These are phyloP conservation scores for Xylogone sp. DNA, from an alignment of 2,329 filamentous ascomycete genomes.

Conservation along the genomic window DNA sequence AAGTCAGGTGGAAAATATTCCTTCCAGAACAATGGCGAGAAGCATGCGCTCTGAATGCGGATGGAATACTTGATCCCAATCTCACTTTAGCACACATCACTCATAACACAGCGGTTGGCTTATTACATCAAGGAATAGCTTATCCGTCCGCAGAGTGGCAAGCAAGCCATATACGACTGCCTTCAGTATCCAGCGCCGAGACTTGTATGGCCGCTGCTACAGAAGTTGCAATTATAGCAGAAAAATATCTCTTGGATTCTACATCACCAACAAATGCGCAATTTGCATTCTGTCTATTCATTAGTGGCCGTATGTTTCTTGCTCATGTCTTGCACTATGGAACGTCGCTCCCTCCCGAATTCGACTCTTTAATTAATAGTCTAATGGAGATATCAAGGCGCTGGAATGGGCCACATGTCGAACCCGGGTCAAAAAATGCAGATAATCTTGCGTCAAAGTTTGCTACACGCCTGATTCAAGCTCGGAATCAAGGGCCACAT, in stretches of 20 bases:
- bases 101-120: constrained; percentile 24
- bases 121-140: constrained; percentile 25
- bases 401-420: constrained; percentile 29
- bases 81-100: constrained; percentile 26
- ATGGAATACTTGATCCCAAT: constrained; percentile 29
- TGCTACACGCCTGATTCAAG: constrained; percentile 25
- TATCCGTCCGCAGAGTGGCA: constrained; percentile 29
- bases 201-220: constrained; percentile 22
- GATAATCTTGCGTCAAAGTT: constrained; percentile 34
- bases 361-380: constrained; percentile 30
- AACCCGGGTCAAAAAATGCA: background rate
- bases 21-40: constrained; percentile 27
- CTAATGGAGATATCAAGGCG: constrained; percentile 33
- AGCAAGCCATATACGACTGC: constrained; percentile 15
- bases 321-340: constrained; percentile 31
- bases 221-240: constrained; percentile 22
- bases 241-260: constrained; percentile 21
- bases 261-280: constrained; percentile 28
- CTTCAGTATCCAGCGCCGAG: constrained; percentile 18
- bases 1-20: constrained; percentile 28
- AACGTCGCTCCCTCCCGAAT: constrained; percentile 22
- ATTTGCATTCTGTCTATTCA: constrained; percentile 27
- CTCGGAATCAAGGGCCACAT: constrained; percentile 22
- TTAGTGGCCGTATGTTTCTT: constrained; percentile 28
- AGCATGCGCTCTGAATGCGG: constrained; percentile 31